These are phyloP conservation scores for Penicillium sp. DNA, from an alignment of 2,329 filamentous ascomycete genomes.

Conservation along the genomic window DNA sequence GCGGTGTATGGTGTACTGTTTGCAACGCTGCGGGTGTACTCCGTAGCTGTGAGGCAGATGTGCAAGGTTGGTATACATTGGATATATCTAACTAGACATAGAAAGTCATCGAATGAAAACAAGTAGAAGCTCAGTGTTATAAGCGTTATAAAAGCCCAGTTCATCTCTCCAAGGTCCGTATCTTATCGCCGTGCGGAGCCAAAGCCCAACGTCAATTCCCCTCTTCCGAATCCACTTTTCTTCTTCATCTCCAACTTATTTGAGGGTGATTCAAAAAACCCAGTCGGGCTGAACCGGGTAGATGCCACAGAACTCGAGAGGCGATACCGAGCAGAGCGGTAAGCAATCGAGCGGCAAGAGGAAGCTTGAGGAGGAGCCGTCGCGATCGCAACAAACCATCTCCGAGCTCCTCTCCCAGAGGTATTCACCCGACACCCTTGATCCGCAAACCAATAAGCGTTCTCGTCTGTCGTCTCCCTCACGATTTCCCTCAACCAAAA, in stretches of 20 bases:
- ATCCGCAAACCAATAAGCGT: conserved; percentile 37
- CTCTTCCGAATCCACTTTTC: conserved; percentile 7
- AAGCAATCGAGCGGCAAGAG: conserved; percentile 38
- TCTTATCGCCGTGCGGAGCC: conserved; percentile 24
- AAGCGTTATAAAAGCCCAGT: no score
- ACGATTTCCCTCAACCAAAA: conserved; percentile 10
- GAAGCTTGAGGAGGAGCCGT: conserved; percentile 32
- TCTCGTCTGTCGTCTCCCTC: conserved; percentile 27
- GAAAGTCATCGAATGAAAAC: background rate
- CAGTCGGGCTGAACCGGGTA: conserved; percentile 31
- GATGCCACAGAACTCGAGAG: conserved; percentile 36
- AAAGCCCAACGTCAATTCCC: conserved; percentile 16
- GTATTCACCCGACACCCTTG: conserved; percentile 16
- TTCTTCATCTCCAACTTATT: conserved; percentile 1
- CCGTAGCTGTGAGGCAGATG: background rate
- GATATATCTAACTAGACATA: background rate
- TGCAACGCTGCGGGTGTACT: background rate
- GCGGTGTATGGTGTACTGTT: no score
- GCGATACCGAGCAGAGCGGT: conserved; percentile 36
- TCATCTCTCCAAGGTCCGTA: conserved; percentile 4
- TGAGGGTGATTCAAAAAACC: conserved; percentile 2
- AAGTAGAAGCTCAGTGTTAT: background rate
- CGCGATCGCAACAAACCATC: conserved; percentile 37
- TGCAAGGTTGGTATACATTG: background rate
- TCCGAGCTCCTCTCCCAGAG: conserved; percentile 38